Percentiles rank a stretch among this genome's conserved stretches.
Evolutionary conservation across 805 yeast genomes (phyloP).

Genomic region (Candida chilensis): DNA sequence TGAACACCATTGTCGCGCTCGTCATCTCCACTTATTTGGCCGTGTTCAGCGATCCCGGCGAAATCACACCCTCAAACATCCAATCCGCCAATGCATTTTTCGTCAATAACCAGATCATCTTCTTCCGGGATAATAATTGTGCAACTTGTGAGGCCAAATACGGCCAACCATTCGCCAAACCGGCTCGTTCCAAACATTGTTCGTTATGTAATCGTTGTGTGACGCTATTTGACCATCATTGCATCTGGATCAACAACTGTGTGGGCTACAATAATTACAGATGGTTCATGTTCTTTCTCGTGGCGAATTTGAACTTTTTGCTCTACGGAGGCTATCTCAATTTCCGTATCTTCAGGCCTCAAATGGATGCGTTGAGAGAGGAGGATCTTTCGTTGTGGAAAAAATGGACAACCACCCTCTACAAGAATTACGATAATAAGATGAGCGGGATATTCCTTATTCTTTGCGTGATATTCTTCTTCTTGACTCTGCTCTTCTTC

Average conservation of each 20-base stretch:
- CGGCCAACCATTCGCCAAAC: constrained; percentile 20
- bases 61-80: constrained; percentile 8
- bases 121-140: constrained; percentile 35
- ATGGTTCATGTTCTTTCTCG: constrained; percentile 49
- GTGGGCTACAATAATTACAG: constrained; percentile 51
- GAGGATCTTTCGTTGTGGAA: constrained; percentile 11
- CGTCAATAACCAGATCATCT: constrained; percentile 41
- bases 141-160: constrained; percentile 28
- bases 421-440: constrained; percentile 11
- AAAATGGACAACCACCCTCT: too few species aligned
- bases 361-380: not conserved
- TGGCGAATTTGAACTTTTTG: constrained; percentile 29
- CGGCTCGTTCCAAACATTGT: constrained; percentile 59
- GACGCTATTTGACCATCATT: constrained; percentile 48
- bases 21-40: constrained; percentile 17
- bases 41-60: constrained; percentile 24
- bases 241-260: constrained; percentile 56
- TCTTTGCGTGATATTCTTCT: constrained; percentile 16
- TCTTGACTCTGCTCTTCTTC: constrained; percentile 16
- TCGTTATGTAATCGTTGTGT: constrained; percentile 38
- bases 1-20: constrained; percentile 12
- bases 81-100: constrained; percentile 6
- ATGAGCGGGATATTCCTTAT: constrained; percentile 20
- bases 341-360: constrained; percentile 5
- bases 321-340: constrained; percentile 19